Evolutionary conservation across 2,329 filamentous ascomycete genomes (phyloP), one percentile per base, ranked within the genome.

Genomic region (Triangularia setosa): DNA sequence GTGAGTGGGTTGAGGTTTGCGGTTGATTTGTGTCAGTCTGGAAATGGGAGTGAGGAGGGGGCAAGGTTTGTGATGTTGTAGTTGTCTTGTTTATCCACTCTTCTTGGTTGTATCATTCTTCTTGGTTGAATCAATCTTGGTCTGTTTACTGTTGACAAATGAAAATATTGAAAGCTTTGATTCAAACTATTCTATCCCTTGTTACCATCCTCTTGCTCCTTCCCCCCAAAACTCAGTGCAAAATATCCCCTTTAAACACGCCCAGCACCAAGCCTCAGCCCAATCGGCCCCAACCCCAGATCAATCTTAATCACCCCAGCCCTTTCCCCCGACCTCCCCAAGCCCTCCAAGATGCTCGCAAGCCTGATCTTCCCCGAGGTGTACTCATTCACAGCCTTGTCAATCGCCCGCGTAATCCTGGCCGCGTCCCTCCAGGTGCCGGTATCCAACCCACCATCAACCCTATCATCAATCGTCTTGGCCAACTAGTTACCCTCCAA

Each of bases 1-100:
- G 64, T 69, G 8, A 66, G 63, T n/a, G 69, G 70, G 12, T 27
- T 71, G 21, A 62, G 24, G 58, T 69, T 71, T 35, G 69, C 64
- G 3, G 64, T 71, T 6, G 69, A 71, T 58, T 14, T 69, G 27
- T 70, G 66, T 35, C 23, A 25, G 35, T 63, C n/a, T 12, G 14
- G 18, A 2, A 35, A 27, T 9, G 57, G 28, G 18, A 54, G 11
- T 53, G 14, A 18, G 23, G 65, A 40, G 35, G 48, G n/a, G 24
- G 28, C 48, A n/a, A 52, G 61, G 54, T 60, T 69, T 27, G 21
- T 67, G 27, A 67, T 70, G 68, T 12, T 69, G n/a, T 48, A 48
- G 40, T 4, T n/a, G 35, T 40, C 14, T 40, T 3, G 35, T 9
- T 28, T 4, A 9, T 28, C 27, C 27, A 28, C 9, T 28, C 27